These are phyloP conservation scores for Penicillium glabrum DNA, from an alignment of 2,329 filamentous ascomycete species.

Conservation along the genomic window DNA sequence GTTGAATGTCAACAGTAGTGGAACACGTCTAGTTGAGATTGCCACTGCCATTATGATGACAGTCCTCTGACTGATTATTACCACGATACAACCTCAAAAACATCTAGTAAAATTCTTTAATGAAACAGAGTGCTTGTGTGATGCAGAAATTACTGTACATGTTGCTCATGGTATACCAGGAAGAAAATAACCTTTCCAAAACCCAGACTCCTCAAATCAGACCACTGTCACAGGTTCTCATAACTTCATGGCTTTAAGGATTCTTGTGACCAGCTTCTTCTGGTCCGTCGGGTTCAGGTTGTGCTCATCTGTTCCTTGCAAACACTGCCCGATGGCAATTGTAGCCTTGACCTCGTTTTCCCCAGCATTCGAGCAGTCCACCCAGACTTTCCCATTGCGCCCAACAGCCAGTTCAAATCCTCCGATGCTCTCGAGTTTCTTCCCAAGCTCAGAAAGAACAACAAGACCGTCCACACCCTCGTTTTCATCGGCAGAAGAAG, in stretches of 20 bases:
- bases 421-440: slow-evolving; percentile 59
- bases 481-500: slow-evolving; percentile 30
- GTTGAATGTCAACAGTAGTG: too few relatives aligned
- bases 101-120: neutral
- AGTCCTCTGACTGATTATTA: too few relatives aligned
- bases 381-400: slow-evolving; percentile 89
- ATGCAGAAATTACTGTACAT: slow-evolving; percentile 13
- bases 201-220: slow-evolving; percentile 6
- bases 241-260: slow-evolving; percentile 44
- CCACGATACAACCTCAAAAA: too few relatives aligned
- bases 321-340: slow-evolving; percentile 73
- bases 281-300: slow-evolving; percentile 43
- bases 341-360: slow-evolving; percentile 60
- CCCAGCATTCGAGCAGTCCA: slow-evolving; percentile 68
- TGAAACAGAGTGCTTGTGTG: neutral
- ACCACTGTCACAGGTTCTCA: neutral
- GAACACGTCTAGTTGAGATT: too few relatives aligned
- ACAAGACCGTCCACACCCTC: slow-evolving; percentile 63
- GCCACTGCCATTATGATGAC: too few relatives aligned
- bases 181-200: slow-evolving; percentile 1
- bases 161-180: slow-evolving; percentile 12
- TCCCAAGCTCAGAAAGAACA: slow-evolving; percentile 77
- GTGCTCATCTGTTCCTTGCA: slow-evolving; percentile 74
- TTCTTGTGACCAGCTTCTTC: slow-evolving; percentile 46
- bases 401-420: slow-evolving; percentile 93